Base-by-base conservation (phyloP, 148 eudicot genomes). In the Fagopyrum tataricum region DNA sequence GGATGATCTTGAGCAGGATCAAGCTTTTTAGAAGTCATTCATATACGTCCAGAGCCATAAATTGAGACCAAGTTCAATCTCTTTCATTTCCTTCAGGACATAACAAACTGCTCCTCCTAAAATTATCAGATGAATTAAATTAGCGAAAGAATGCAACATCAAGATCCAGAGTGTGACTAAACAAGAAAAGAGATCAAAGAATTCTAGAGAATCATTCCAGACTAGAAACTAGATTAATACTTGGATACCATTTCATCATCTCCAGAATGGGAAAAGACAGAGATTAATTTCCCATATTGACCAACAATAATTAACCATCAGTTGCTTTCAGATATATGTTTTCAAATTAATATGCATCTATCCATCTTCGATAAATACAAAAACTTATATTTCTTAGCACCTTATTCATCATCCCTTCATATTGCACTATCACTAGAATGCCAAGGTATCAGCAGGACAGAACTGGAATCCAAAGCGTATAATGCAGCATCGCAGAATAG, bases 401-500 rank as follows among this genome's bases (percentile, higher is more conserved):
- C 61, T 55, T 18, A 55, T 55, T 55, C 61, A 5, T 52, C 58
- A 52, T 58, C 31, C 31, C 64, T 58, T 58, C 4, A 20, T 58
- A 58, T 2, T 23, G 64, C 10, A 58, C 20, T 58, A 23, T 23
- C 39, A 64, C 20, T 12, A 61, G 67, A 61, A 61, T 61, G 67
- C 17, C 0, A 17, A 61, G 37, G 67, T 61, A 61, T 61, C 40
- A 61, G 17, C 43, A 39, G 20, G 69, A 13, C 18, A 14, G 44
- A 17, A 64, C 31, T 64, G 69, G 69, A 7, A 64, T 64, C 69
- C 69, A 64, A 64, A 64, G 69, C 69, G 39, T 39, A 31, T 64
- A 64, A 64, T 64, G 18, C 15, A 64, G 20, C 5, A 64, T 37
- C 44, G 2, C 44, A 64, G 37, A 13, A 31, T 64, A 37, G 7